Conservation (phyloP, 257 asterid species). For the Agastache rugosa region DNA sequence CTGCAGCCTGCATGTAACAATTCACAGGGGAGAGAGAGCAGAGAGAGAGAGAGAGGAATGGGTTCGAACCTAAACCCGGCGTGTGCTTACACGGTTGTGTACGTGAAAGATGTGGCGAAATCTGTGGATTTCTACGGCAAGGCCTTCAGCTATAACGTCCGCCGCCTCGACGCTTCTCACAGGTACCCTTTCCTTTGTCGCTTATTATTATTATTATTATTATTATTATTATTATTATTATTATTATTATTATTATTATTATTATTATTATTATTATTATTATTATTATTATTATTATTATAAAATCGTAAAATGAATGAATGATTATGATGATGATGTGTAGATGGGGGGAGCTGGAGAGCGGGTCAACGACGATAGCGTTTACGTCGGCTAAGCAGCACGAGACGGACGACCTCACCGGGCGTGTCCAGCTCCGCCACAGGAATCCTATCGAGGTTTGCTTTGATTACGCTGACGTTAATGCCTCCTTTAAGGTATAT, state of each 20-base stretch:
- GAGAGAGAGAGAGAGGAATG: slow-evolving; percentile 35
- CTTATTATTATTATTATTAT: no score
- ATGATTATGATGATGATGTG: not conserved
- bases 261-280: no score
- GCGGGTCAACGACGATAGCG: slow-evolving; percentile 84
- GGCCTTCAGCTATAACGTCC: slow-evolving; percentile 77
- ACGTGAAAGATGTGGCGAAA: slow-evolving; percentile 74
- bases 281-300: no score
- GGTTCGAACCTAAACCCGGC: slow-evolving; percentile 55
- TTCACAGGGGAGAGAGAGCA: not conserved
- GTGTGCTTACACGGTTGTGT: slow-evolving; percentile 76
- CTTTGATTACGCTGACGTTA: slow-evolving; percentile 76
- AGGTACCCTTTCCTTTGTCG: slow-evolving; percentile 33
- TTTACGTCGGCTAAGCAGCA: slow-evolving; percentile 81
- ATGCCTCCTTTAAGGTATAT: slow-evolving; percentile 77
- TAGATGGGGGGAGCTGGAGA: slow-evolving; percentile 93
- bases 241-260: no score
- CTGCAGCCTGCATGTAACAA: no score
- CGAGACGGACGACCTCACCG: slow-evolving; percentile 82
- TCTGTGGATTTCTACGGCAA: slow-evolving; percentile 69
- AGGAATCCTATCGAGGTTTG: slow-evolving; percentile 83
- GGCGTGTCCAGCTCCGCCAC: no score
- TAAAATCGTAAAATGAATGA: no score
- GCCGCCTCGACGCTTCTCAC: slow-evolving; percentile 67
- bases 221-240: no score